Evolutionary conservation across 2,329 filamentous ascomycete species (phyloP).

Genomic region (Pseudogymnoascus sp.): DNA sequence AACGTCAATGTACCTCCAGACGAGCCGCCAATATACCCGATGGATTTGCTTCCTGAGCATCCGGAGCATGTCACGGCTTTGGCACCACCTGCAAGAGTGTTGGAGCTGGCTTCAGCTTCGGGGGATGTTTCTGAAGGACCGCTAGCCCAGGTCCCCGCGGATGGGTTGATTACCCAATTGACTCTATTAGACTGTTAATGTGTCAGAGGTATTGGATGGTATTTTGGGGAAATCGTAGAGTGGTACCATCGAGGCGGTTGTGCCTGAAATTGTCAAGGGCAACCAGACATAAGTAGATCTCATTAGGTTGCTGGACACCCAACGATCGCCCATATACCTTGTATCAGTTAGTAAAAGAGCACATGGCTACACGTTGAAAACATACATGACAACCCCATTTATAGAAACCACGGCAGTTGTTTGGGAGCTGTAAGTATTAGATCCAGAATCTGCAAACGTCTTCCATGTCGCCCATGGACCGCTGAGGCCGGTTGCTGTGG

Average conservation of each 20-base stretch:
- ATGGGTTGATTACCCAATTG: constrained; percentile 45
- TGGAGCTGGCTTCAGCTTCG: constrained; percentile 42
- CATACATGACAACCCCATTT: constrained; percentile 26
- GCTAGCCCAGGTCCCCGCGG: constrained; percentile 36
- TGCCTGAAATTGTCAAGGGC: constrained; percentile 46
- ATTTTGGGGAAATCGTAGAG: neutral
- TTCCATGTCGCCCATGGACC: constrained; percentile 56
- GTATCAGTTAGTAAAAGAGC: neutral
- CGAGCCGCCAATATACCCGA: constrained; percentile 48
- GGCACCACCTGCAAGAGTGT: constrained; percentile 38
- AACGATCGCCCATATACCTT: constrained; percentile 62
- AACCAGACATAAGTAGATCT: constrained; percentile 58
- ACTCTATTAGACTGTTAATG: constrained; percentile 37
- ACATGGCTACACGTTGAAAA: neutral
- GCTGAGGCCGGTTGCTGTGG: constrained; percentile 46
- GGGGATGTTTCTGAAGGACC: constrained; percentile 39
- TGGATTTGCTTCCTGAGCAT: constrained; percentile 42
- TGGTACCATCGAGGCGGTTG: constrained; percentile 38
- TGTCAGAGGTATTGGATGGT: neutral
- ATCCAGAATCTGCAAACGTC: constrained; percentile 48
- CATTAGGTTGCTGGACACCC: constrained; percentile 52
- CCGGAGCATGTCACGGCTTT: constrained; percentile 38
- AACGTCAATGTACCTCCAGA: constrained; percentile 41
- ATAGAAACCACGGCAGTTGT: constrained; percentile 50
- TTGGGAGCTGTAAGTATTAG: constrained; percentile 52